phyloP scores from a whole-genome alignment of 2,329 filamentous ascomycete species.

The Alternaria sp. region DNA sequence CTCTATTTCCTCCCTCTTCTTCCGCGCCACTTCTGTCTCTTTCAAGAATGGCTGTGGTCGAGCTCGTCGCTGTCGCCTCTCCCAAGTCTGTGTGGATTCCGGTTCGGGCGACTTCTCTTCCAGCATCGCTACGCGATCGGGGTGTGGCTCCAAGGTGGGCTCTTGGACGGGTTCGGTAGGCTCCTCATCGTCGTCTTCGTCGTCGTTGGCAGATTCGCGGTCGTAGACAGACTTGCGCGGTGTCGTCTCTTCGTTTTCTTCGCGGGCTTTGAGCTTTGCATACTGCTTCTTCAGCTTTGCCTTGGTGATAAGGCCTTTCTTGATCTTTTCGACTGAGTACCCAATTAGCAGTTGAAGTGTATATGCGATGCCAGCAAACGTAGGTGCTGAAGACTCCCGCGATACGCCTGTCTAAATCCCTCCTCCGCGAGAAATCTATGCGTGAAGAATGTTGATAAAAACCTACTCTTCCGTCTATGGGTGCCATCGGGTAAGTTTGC shows the following conservation, averaged over 20 bases:
- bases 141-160: constrained; percentile 62
- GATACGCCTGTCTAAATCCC: not conserved
- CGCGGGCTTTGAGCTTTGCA: constrained; percentile 78
- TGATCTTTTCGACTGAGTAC: constrained; percentile 79
- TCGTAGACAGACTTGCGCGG: constrained; percentile 45
- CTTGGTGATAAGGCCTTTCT: constrained; percentile 85
- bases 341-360: constrained; percentile 5
- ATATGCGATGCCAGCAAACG: not conserved
- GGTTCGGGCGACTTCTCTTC: constrained; percentile 48
- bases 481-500: constrained; percentile 90
- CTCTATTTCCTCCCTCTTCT: constrained; percentile 68
- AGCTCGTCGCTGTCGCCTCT: constrained; percentile 33
- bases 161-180: constrained; percentile 30
- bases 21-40: constrained; percentile 55
- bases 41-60: constrained; percentile 50
- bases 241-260: constrained; percentile 49
- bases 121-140: constrained; percentile 65
- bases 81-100: constrained; percentile 17
- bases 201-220: constrained; percentile 19
- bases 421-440: not conserved
- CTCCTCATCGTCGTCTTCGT: constrained; percentile 31
- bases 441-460: not conserved
- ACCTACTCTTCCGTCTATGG: constrained; percentile 77
- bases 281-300: constrained; percentile 94
- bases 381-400: not conserved